Conservation (phyloP, 257 asterid species). For the Cinchona pubescens region DNA sequence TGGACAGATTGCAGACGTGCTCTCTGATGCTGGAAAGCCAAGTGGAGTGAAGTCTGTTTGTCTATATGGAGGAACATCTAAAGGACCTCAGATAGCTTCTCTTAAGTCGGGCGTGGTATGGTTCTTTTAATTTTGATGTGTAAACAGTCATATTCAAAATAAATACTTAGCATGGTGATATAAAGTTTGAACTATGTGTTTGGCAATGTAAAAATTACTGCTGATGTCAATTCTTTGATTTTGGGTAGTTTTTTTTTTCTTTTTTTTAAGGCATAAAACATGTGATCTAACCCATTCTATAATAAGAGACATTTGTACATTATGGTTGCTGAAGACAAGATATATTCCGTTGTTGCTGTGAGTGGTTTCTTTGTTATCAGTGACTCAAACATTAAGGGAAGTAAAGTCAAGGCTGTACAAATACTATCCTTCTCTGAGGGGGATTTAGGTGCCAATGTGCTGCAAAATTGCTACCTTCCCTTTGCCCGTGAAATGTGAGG, state of each 20-base stretch:
- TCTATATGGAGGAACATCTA: conserved; percentile 86
- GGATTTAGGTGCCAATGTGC: not conserved
- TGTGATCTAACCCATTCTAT: not conserved
- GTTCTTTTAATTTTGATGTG: conserved; percentile 18
- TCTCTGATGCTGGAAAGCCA: conserved; percentile 89
- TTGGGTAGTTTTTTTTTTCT: not conserved
- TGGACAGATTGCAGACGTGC: conserved; percentile 75
- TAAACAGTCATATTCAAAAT: not conserved
- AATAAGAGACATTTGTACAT: not conserved
- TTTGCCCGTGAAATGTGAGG: no score
- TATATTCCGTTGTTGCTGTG: not conserved
- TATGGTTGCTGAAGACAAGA: not conserved
- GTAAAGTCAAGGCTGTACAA: not conserved
- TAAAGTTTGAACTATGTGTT: not conserved
- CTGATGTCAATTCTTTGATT: not conserved
- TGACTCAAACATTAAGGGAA: not conserved
- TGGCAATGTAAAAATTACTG: not conserved
- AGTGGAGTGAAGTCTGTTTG: conserved; percentile 72
- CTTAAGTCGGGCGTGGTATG: conserved; percentile 91
- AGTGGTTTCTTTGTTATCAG: not conserved
- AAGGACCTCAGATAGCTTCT: conserved; percentile 86
- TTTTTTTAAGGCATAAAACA: not conserved
- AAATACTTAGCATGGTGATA: not conserved
- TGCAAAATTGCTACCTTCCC: conserved; percentile 6
- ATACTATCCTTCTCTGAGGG: not conserved